Evolutionary conservation across 2,329 filamentous ascomycete genomes (phyloP).

Genomic region (Exophiala phaeomuriformis): DNA sequence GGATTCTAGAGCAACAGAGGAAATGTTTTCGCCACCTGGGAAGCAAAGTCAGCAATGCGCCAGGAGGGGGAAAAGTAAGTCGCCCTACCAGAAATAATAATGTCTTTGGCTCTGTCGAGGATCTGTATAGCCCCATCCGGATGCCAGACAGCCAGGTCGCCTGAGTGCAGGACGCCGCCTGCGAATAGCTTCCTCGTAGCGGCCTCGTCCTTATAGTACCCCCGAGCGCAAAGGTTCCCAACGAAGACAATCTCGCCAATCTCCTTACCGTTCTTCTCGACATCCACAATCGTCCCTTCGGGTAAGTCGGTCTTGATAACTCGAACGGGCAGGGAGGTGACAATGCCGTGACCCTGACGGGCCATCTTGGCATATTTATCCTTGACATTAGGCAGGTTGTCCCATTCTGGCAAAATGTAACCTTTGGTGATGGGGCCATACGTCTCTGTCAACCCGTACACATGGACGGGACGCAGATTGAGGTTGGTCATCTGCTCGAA

Average conservation of each 20-base stretch:
- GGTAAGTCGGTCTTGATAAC: conserved; percentile 73
- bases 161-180: conserved; percentile 79
- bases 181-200: conserved; percentile 82
- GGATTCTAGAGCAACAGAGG: conserved; percentile 81
- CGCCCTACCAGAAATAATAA: conserved; percentile 80
- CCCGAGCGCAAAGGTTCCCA: conserved; percentile 86
- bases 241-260: conserved; percentile 79
- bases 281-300: conserved; percentile 54
- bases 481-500: conserved; percentile 87
- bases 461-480: conserved; percentile 85
- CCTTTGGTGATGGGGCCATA: conserved; percentile 95
- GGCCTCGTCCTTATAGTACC: conserved; percentile 82
- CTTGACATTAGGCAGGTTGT: conserved; percentile 55
- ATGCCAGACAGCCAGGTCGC: conserved; percentile 90
- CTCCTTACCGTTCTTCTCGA: conserved; percentile 62
- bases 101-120: conserved; percentile 88
- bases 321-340: conserved; percentile 71
- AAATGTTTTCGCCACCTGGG: conserved; percentile 90
- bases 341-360: conserved; percentile 83
- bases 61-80: background rate
- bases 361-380: conserved; percentile 89
- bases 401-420: conserved; percentile 80
- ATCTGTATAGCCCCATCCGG: conserved; percentile 87
- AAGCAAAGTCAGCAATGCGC: background rate
- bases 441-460: conserved; percentile 81